Percentiles rank a stretch among this genome's conserved stretches.
These are phyloP conservation scores for Stylosanthes scabra DNA, from an alignment of 331 rosid genomes.

Conservation along the genomic window DNA sequence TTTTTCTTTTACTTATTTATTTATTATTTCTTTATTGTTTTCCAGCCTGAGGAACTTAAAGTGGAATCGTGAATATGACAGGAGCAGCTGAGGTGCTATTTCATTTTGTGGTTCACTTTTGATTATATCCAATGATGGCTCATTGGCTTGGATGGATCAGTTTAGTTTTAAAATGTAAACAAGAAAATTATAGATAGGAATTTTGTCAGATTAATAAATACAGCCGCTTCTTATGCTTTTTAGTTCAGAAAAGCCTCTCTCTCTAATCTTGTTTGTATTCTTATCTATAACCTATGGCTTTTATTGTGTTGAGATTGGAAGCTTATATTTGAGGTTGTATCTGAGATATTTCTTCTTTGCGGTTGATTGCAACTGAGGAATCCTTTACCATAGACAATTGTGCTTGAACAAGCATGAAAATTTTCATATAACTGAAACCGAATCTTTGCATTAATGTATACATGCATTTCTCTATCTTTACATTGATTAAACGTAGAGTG, in stretches of 20 bases:
- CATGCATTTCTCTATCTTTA: conserved; percentile 22
- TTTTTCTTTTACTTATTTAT: neutral
- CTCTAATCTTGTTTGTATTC: conserved; percentile 8
- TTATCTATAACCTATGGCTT: neutral
- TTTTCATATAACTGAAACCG: neutral
- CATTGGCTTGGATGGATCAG: neutral
- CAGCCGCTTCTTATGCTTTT: conserved; percentile 5
- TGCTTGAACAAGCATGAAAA: neutral
- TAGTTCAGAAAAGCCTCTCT: neutral
- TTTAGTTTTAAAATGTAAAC: neutral
- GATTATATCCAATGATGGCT: neutral
- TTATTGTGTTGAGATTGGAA: neutral
- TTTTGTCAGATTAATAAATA: neutral
- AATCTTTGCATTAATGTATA: neutral
- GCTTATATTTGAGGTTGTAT: conserved; percentile 7
- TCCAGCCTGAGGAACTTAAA: neutral
- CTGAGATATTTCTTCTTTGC: neutral
- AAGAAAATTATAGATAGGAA: neutral
- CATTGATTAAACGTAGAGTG: conserved; percentile 8
- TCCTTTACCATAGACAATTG: neutral
- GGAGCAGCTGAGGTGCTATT: neutral
- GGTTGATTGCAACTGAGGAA: neutral
- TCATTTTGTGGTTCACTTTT: neutral
- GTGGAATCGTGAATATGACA: neutral
- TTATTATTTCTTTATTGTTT: neutral